Base-by-base conservation (phyloP, 345 rosid species). In the Lenwebbia sp. region DNA sequence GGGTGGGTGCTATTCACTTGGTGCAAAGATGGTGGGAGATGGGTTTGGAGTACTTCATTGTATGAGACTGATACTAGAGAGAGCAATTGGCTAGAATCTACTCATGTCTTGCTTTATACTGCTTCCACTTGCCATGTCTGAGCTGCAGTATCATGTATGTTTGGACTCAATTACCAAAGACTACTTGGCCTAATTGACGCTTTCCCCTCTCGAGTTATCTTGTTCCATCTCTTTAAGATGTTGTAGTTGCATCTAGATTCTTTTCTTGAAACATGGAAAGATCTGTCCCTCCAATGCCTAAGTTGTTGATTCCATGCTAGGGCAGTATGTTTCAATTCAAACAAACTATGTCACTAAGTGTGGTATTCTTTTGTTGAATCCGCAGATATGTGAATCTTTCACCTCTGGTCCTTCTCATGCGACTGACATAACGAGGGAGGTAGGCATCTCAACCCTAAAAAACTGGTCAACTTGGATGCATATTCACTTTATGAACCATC, bases 321-420 rank as follows among this genome's bases (percentile, higher is more conserved):
- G 40, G 75, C 11, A 7, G 21, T 65, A 37, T 30, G 17, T 30
- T 11, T 65, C 76, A 30, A 65, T 65, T 65, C 76, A 62, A 62
- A 3, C 74, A 28, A 7, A 14, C 4, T 12, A 50, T 11, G 52
- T 50, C 52, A 50, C 40, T 0, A 19, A 37, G 47, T 37, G 47
- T 10, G 47, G 81, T 70, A 4, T 2, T 21, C 22, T 37, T 70
- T 33, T 70, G 81, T 37, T 1, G 47, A 33, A 70, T 70, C n/a
- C 7, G n/a, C 89, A 97, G 99, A 91, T 97, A 85, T 92, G 91
- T 14, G 99, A 97, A 88, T 93, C 96, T 1, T 88, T 97, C 86
- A 96, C 99, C 44, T 92, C 97, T 11, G 99, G 99, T 88, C 99
- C 99, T 88, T 92, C 90, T 88, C 96, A 97, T 93, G 99, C 99